Evolutionary conservation across 768 basidiomycete species (phyloP), one percentile per base, ranked within the genome.

Genomic region (Xerocomellus amylosporus): DNA sequence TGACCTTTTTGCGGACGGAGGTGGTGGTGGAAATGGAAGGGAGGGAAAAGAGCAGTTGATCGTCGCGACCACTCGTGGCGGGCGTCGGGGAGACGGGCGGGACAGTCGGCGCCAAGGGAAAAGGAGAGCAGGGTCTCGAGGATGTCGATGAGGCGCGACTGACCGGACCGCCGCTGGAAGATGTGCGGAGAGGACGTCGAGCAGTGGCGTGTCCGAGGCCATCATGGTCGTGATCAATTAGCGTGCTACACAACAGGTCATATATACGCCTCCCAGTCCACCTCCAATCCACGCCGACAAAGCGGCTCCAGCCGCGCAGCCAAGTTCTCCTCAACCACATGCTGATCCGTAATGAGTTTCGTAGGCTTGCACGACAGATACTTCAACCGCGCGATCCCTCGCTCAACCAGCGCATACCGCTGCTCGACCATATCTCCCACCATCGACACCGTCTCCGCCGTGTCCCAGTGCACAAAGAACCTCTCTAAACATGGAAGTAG

Each of bases 1-100:
- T 82, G 37, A 86, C 79, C 58, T 88, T 90, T 73, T 87, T 89
- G 48, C 90, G 84, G 48, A 90, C 68, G 13, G 89, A 90, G 0
- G 88, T 83, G 12, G 85, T 82, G n/a, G 79, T 74, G 28, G 88
- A 89, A 39, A 91, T 70, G 17, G 83, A 71, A 38, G 87, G 82
- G 1, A 90, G 72, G 2, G 84, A 81, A 69, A 80, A 85, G 10
- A 79, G 53, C 1, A 83, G 79, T 0, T 69, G 62, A 34, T 81
- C 81, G 31, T 75, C 72, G 56, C 0, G 55, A 48, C 71, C 73
- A 73, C 20, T 67, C 63, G 9, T 51, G 46, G 30, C 55, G 60
- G 0, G 49, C 39, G 20, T 62, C 49, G 42, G 37, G 28, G 20
- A 61, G 50, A 20, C 40, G 53, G 10, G 61, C 14, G 7, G 71